phyloP scores from a whole-genome alignment of 2,329 filamentous ascomycete species.

The Penicillium sp. region DNA sequence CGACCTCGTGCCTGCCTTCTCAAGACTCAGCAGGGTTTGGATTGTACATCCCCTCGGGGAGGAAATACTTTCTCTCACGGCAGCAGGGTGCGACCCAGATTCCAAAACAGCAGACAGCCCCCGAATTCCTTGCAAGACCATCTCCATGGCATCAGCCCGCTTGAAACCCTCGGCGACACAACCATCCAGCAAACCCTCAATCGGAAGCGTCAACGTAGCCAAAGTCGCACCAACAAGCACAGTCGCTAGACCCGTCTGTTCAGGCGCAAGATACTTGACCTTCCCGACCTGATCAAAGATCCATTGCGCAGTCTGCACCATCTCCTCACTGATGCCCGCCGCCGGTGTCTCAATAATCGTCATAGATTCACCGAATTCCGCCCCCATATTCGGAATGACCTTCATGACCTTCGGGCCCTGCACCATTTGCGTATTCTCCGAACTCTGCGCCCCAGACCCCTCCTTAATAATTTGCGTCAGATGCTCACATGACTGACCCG shows the following conservation, averaged over 20 bases:
- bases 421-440: neutral
- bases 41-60: conserved; percentile 66
- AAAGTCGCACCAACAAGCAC: conserved; percentile 63
- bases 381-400: conserved; percentile 50
- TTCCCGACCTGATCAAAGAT: conserved; percentile 56
- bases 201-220: conserved; percentile 59
- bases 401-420: conserved; percentile 34
- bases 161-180: conserved; percentile 65
- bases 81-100: conserved; percentile 61
- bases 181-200: conserved; percentile 64
- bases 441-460: neutral
- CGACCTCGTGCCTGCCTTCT: conserved; percentile 59
- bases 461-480: conserved; percentile 17
- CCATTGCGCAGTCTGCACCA: conserved; percentile 33
- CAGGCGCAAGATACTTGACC: conserved; percentile 52
- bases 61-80: conserved; percentile 61
- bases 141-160: conserved; percentile 59
- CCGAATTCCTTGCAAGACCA: conserved; percentile 62
- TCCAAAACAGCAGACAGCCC: conserved; percentile 61
- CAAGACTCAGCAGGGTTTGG: conserved; percentile 59
- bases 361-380: conserved; percentile 47
- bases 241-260: conserved; percentile 57
- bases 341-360: conserved; percentile 53
- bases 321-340: conserved; percentile 42
- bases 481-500: conserved; percentile 44